These are phyloP conservation scores for Mortierella sp. DNA, from an alignment of 371 early-diverging fungal genomes.

Conservation along the genomic window DNA sequence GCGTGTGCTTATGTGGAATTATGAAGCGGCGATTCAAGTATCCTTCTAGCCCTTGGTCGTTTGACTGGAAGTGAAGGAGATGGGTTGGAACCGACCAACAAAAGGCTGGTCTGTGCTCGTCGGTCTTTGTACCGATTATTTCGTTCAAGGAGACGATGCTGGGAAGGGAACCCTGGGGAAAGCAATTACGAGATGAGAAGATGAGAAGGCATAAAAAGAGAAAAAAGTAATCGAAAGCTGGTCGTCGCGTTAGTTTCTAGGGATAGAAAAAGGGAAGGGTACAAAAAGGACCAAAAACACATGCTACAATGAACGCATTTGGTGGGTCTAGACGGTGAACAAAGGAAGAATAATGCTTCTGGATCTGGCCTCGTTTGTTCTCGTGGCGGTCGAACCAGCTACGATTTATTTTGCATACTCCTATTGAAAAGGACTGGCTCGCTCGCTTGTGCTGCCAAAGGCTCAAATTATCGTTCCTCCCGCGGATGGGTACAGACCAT, in stretches of 20 bases:
- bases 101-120: neutral
- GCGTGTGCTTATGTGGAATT: neutral
- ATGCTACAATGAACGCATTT: neutral
- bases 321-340: neutral
- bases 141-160: neutral
- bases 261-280: neutral
- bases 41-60: neutral
- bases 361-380: neutral
- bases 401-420: neutral
- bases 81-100: neutral
- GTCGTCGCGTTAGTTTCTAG: neutral
- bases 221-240: neutral
- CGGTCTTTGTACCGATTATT: neutral
- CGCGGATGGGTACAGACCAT: neutral
- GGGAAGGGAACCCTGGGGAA: neutral
- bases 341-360: neutral
- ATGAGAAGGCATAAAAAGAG: no score
- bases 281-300: neutral
- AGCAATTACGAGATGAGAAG: neutral
- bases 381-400: neutral
- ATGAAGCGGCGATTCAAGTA: neutral
- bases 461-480: neutral
- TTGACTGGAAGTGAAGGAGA: neutral
- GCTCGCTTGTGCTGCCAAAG: neutral
- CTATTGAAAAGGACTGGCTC: neutral